Conservation (phyloP, 129 eudicot species). For the Artemisia argyi region DNA sequence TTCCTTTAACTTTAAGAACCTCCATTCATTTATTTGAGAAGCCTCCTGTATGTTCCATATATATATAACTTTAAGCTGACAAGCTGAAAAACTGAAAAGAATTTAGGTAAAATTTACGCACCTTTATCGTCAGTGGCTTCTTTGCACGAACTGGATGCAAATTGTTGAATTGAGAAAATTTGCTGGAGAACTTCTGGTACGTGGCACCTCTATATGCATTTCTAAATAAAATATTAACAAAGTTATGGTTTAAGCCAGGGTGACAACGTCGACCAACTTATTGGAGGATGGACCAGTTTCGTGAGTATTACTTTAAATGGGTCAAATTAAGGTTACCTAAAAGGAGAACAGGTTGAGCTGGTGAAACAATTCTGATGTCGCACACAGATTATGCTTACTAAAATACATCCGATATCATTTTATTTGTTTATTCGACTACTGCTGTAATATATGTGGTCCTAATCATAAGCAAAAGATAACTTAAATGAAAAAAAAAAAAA, state of each 20-base stretch:
- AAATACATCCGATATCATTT: too few relatives aligned
- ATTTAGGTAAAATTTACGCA: constrained; percentile 8
- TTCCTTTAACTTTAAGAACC: constrained; percentile 84
- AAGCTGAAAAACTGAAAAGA: background rate
- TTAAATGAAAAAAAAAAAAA: background rate
- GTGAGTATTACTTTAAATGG: background rate
- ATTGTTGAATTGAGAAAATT: constrained; percentile 83
- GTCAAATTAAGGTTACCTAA: too few relatives aligned
- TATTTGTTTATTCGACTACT: too few relatives aligned
- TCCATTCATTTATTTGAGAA: constrained; percentile 76
- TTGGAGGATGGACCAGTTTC: background rate
- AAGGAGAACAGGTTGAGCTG: too few relatives aligned
- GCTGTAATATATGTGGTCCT: too few relatives aligned
- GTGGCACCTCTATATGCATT: constrained; percentile 58
- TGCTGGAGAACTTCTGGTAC: constrained; percentile 81
- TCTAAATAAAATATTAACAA: constrained; percentile 35
- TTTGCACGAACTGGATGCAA: constrained; percentile 74
- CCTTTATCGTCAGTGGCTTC: constrained; percentile 90
- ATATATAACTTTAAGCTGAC: background rate
- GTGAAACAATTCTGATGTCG: too few relatives aligned
- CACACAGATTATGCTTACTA: too few relatives aligned
- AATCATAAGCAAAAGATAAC: background rate
- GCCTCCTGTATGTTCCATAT: constrained; percentile 65
- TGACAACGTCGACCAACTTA: background rate
- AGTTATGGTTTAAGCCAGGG: background rate